phyloP scores from a whole-genome alignment of 164 flowering plant species.

The Platanus orientalis region DNA sequence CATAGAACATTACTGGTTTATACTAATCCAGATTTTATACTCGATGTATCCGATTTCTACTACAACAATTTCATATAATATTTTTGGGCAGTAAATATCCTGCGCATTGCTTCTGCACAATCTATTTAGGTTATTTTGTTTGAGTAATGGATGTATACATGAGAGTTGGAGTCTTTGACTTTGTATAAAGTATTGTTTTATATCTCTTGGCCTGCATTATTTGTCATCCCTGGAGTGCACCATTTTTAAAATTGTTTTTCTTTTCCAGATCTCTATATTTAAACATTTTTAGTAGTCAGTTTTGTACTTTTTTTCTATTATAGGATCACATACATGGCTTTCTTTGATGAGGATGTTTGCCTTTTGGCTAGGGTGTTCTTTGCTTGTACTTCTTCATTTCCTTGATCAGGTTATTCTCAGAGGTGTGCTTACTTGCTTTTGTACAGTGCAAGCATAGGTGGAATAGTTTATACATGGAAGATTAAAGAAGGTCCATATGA shows the following conservation, averaged over 20 bases:
- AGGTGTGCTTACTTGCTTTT: conserved; percentile 12
- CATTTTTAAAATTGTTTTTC: background rate
- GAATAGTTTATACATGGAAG: conserved; percentile 79
- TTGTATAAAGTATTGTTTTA: background rate
- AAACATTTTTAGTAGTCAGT: background rate
- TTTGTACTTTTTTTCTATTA: conserved; percentile 27
- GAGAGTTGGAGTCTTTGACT: background rate
- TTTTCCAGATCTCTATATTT: background rate
- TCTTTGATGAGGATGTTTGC: conserved; percentile 96
- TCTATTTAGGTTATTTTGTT: no score
- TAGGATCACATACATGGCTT: conserved; percentile 97
- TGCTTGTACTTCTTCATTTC: conserved; percentile 1
- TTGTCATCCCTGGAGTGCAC: no score
- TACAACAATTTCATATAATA: no score
- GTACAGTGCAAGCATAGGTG: conserved; percentile 61
- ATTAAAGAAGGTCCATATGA: conserved; percentile 81
- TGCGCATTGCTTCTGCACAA: no score
- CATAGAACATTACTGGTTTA: background rate
- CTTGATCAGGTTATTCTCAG: background rate
- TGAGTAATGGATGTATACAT: no score
- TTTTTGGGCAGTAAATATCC: no score
- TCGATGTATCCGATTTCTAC: no score
- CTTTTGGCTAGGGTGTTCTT: conserved; percentile 78
- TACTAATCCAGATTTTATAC: no score
- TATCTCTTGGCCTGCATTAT: background rate